Evolutionary conservation across 1,284 basidiomycete species (phyloP), one percentile per base, ranked within the genome.

Genomic region (Entoloma clypeatum): DNA sequence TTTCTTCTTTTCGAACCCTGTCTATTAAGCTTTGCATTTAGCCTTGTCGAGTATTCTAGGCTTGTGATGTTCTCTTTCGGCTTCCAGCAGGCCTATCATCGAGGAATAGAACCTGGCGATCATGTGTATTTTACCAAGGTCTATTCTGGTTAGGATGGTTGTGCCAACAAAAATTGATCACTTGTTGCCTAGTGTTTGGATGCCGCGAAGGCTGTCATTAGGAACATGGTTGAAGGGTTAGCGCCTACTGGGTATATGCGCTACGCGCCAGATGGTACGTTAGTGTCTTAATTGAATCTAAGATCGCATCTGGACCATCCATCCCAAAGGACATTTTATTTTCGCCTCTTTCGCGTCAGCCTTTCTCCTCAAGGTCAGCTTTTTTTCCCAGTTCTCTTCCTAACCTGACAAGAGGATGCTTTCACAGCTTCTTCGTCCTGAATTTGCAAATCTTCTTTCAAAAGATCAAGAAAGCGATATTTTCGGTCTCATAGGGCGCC

Each of bases 11-110:
- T 21, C 18, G 14, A 9, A 16, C 29, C 5, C 7, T 38, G 19
- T 17, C 19, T 43, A 53, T 65, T 31, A 62, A 29, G 7, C 24
- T 21, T 21, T 28, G 24, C 18, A 29, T 30, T 0, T 47, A 89
- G 85, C 71, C 69, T 86, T 29, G 77, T 81, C 41, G 77, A 71
- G 35, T 90, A 90, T 55, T 84, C 83, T 17, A 73, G 86, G n/a
- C 73, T 90, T 7, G 86, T 90, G 29, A 86, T 89, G 81, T 87
- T 77, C 56, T 89, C 86, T 0, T 89, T 90, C 51, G 86, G 84
- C 3, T 89, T 89, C 64, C 86, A 90, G 52, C 79, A 88, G 50
- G 85, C 86, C 1, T 87, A 79, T 59, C 75, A 80, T 49, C 72
- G 80, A 5, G 86, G 86, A 0, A 72, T 86, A 26, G 69, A 79